These are phyloP conservation scores for Podosphaera xanthii DNA, from an alignment of 2,329 filamentous ascomycete species.

Conservation along the genomic window DNA sequence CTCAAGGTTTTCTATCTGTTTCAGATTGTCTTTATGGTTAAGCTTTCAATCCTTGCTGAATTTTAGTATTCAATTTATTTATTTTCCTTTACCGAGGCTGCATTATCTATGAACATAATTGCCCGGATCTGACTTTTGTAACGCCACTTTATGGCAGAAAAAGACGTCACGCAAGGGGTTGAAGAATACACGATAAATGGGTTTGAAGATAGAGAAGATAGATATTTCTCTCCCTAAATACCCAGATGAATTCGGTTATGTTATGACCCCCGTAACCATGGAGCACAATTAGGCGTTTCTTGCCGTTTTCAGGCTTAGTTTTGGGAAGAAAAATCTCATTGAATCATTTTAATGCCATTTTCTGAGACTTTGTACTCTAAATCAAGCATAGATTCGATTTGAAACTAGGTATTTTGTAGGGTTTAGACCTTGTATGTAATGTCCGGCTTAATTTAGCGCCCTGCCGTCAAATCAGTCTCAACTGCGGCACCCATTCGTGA, in stretches of 20 bases:
- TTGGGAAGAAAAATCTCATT: background rate
- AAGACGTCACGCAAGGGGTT: conserved; percentile 11
- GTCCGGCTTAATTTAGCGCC: no score
- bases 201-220: conserved; percentile 4
- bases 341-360: background rate
- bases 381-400: no score
- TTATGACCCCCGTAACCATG: background rate
- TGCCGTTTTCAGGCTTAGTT: background rate
- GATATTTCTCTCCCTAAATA: background rate
- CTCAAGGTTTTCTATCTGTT: background rate
- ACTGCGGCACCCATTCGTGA: no score
- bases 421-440: no score
- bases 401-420: no score
- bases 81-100: background rate
- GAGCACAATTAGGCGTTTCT: background rate
- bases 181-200: conserved; percentile 10
- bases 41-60: background rate
- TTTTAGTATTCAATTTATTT: background rate
- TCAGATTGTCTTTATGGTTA: background rate
- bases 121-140: conserved; percentile 3
- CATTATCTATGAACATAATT: background rate
- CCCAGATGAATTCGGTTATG: background rate
- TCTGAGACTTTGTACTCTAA: no score
- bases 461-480: no score
- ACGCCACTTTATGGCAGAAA: conserved; percentile 11